These are phyloP conservation scores for Silene latifolia DNA, from an alignment of 148 eudicot species.

Conservation along the genomic window DNA sequence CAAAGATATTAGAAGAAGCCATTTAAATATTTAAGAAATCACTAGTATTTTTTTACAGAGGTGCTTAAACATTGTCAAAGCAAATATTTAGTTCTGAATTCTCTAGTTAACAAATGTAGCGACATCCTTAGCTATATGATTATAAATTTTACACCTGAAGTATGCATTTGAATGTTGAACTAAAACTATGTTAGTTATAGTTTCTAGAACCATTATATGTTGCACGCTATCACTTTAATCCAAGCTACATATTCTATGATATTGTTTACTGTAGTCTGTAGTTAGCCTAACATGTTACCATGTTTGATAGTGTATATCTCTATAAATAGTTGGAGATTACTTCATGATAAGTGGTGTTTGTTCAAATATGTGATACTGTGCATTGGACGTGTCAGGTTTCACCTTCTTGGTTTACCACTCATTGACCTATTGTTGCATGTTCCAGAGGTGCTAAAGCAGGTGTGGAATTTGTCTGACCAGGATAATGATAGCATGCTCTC, in stretches of 20 bases:
- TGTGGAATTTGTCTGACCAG: constrained; percentile 99
- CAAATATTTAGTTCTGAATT: background rate
- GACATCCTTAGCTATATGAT: background rate
- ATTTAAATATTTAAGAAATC: no score
- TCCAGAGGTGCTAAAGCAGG: constrained; percentile 95
- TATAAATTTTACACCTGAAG: background rate
- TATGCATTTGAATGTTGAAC: background rate
- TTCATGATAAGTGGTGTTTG: background rate
- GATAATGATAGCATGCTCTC: constrained; percentile 99
- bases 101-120: background rate
- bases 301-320: background rate
- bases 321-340: background rate
- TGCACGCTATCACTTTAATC: background rate
- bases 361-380: constrained; percentile 1
- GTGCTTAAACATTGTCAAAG: background rate
- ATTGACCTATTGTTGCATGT: constrained; percentile 30
- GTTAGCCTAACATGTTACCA: background rate
- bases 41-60: background rate
- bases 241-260: background rate
- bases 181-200: background rate
- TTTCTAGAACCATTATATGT: background rate
- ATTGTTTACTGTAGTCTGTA: background rate
- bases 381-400: constrained; percentile 2
- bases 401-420: constrained; percentile 13
- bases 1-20: background rate